Percentiles rank a stretch among this genome's conserved stretches.
Conservation (phyloP, 192 early-diverging fungal species). For the Umbelopsis sp. region DNA sequence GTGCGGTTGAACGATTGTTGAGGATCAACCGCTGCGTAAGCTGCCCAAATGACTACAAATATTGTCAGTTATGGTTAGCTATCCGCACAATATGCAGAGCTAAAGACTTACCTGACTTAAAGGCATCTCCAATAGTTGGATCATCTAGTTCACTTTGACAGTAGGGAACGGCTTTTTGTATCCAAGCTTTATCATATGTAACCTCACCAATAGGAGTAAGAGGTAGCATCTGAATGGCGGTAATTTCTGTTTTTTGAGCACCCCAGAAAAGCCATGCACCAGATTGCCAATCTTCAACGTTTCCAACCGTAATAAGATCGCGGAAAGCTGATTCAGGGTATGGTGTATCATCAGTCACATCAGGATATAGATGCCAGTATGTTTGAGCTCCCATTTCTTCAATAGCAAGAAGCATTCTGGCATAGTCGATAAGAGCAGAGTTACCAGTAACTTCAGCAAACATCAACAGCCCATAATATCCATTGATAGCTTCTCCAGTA, state of each 20-base stretch:
- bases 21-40: conserved; percentile 46
- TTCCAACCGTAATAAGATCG: conserved; percentile 41
- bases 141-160: conserved; percentile 14
- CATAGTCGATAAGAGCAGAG: conserved; percentile 37
- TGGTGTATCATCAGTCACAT: neutral
- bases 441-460: conserved; percentile 41
- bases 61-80: conserved; percentile 36
- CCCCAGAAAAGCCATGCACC: conserved; percentile 50
- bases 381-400: conserved; percentile 44
- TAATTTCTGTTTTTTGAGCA: conserved; percentile 46
- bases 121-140: conserved; percentile 46
- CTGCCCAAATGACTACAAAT: conserved; percentile 48
- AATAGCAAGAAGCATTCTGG: conserved; percentile 49
- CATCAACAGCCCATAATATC: conserved; percentile 53
- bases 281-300: conserved; percentile 15
- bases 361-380: conserved; percentile 54
- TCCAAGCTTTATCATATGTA: conserved; percentile 42
- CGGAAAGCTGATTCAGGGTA: conserved; percentile 28
- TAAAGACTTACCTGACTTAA: conserved; percentile 17
- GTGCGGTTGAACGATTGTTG: conserved; percentile 34
- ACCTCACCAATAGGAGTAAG: conserved; percentile 47
- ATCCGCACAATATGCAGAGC: conserved; percentile 18
- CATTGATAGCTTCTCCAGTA: conserved; percentile 52
- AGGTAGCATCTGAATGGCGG: conserved; percentile 59
- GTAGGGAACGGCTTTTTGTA: conserved; percentile 39